phyloP scores from a whole-genome alignment of 148 eudicot genomes.

The Nepenthes gracilis region DNA sequence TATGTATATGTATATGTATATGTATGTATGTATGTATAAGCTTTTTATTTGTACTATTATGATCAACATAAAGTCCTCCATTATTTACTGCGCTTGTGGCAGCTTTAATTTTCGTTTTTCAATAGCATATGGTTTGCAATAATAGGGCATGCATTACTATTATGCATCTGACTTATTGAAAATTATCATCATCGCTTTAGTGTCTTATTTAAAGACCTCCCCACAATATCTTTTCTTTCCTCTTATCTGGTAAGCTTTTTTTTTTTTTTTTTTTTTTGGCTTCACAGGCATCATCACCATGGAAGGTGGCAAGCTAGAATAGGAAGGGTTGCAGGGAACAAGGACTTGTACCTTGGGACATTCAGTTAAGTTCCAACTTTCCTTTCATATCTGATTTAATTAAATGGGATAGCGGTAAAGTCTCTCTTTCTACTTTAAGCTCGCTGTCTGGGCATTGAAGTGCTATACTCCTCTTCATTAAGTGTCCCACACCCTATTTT shows the following conservation, averaged over 20 bases:
- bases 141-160: conserved; percentile 4
- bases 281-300: conserved; percentile 78
- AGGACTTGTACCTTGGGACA: conserved; percentile 94
- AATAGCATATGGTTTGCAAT: conserved; percentile 9
- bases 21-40: too few relatives aligned
- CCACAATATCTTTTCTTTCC: too few relatives aligned
- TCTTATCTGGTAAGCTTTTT: too few relatives aligned
- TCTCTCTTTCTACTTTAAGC: not conserved
- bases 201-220: not conserved
- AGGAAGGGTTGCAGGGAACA: conserved; percentile 90
- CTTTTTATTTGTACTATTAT: too few relatives aligned
- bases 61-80: not conserved
- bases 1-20: too few relatives aligned
- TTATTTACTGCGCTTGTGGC: conserved; percentile 11
- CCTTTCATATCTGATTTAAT: not conserved
- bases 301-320: conserved; percentile 95
- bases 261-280: conserved; percentile 2
- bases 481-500: too few relatives aligned
- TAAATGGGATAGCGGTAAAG: not conserved
- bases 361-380: conserved; percentile 38
- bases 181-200: too few relatives aligned
- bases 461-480: too few relatives aligned
- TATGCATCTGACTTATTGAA: conserved; percentile 9
- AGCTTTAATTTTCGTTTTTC: conserved; percentile 19
- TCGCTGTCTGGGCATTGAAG: too few relatives aligned